Conservation (phyloP, 805 yeast species). For the Wickerhamiella vanderwaltii region DNA sequence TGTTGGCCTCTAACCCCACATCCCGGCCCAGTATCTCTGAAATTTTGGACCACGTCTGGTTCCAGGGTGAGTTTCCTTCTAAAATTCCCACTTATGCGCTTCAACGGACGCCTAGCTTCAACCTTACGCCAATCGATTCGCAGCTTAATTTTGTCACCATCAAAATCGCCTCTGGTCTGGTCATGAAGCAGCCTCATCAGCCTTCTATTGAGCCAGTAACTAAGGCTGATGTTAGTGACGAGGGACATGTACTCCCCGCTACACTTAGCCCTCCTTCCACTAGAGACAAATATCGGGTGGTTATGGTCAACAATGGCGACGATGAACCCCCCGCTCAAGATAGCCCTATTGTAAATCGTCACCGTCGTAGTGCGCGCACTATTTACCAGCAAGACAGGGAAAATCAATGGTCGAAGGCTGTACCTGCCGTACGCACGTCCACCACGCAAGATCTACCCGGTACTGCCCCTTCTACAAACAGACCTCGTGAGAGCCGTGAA, state of each 20-base stretch:
- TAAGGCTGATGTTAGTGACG: slow-evolving; percentile 31
- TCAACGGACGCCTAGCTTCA: slow-evolving; percentile 48
- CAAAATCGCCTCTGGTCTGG: slow-evolving; percentile 51
- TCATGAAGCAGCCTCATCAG: slow-evolving; percentile 14
- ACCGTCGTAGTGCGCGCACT: slow-evolving; percentile 5
- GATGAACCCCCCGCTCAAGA: slow-evolving; percentile 15
- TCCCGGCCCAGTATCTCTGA: slow-evolving; percentile 69
- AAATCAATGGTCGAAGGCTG: slow-evolving; percentile 10
- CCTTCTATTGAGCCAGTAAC: slow-evolving; percentile 24
- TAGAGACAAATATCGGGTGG: slow-evolving; percentile 59
- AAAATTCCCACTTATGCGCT: slow-evolving; percentile 51
- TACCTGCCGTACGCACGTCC: slow-evolving; percentile 11
- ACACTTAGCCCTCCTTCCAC: slow-evolving; percentile 90
- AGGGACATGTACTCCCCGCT: slow-evolving; percentile 56
- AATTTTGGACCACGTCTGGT: slow-evolving; percentile 72
- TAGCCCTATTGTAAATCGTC: slow-evolving; percentile 23
- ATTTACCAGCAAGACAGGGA: slow-evolving; percentile 1
- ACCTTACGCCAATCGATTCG: slow-evolving; percentile 47
- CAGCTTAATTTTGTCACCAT: slow-evolving; percentile 53
- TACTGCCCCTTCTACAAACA: too few relatives aligned
- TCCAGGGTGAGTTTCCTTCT: slow-evolving; percentile 74
- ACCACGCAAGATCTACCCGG: slow-evolving; percentile 8
- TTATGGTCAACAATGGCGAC: slow-evolving; percentile 21
- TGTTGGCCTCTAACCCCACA: slow-evolving; percentile 65
- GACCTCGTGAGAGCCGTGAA: background rate